Conservation (phyloP, 225 moss, liverwort and hornwort species). For the Pleurozium schreberi region DNA sequence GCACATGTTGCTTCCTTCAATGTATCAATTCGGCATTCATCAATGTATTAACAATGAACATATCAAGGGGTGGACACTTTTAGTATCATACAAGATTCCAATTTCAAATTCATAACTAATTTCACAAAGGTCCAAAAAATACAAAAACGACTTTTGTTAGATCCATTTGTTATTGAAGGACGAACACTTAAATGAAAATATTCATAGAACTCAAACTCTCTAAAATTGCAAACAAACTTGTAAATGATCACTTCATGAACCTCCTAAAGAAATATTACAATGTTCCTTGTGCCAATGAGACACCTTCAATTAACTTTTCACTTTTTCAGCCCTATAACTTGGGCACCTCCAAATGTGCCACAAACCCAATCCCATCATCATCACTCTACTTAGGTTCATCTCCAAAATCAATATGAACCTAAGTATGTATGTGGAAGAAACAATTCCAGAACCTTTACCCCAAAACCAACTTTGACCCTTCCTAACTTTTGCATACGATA, state of each 20-base stretch:
- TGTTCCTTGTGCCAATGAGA: fast-evolving
- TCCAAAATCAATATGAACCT: neutral
- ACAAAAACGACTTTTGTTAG: fast-evolving
- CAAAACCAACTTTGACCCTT: too few relatives aligned
- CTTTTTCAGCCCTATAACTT: neutral
- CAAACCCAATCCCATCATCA: too few relatives aligned
- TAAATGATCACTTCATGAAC: neutral
- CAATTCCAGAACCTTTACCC: fast-evolving
- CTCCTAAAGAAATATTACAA: too few relatives aligned
- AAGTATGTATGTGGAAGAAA: fast-evolving
- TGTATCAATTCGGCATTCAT: neutral
- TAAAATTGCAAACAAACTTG: fast-evolving
- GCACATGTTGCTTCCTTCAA: neutral
- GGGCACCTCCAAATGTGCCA: neutral
- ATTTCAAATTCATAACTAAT: neutral
- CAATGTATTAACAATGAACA: neutral
- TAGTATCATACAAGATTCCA: fast-evolving
- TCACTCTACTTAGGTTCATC: fast-evolving
- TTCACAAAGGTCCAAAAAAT: too few relatives aligned
- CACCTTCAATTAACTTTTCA: neutral
- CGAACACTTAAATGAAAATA: too few relatives aligned
- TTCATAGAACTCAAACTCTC: neutral
- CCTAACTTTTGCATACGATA: neutral
- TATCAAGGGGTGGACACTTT: neutral
- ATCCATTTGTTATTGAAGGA: too few relatives aligned